These are phyloP conservation scores for Thielaviopsis cerberus DNA, from an alignment of 2,329 filamentous ascomycete genomes.

Conservation along the genomic window DNA sequence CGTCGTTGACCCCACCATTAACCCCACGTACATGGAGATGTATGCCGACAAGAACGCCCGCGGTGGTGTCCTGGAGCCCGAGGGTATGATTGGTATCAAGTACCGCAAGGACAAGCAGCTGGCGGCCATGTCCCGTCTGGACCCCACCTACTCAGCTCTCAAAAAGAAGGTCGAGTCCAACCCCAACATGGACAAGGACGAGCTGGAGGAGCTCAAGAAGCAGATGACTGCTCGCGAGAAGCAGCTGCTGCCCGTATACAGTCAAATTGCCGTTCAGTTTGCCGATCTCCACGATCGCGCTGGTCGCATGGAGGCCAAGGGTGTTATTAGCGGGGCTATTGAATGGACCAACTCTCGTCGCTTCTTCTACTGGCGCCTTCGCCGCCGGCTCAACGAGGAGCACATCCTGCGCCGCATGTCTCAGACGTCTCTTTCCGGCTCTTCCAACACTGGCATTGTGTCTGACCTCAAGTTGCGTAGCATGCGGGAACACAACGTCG, in stretches of 20 bases:
- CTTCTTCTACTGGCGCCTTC: constrained; percentile 99
- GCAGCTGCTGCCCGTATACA: constrained; percentile 77
- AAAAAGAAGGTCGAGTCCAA: constrained; percentile 58
- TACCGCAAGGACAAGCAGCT: constrained; percentile 95
- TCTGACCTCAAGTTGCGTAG: constrained; percentile 26
- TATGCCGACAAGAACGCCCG: constrained; percentile 90
- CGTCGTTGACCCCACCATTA: constrained; percentile 96
- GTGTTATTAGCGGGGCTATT: constrained; percentile 66
- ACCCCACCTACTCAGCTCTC: constrained; percentile 64
- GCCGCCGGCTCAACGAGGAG: constrained; percentile 91
- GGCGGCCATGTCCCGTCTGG: constrained; percentile 88
- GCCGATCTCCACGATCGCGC: constrained; percentile 93
- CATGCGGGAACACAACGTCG: constrained; percentile 47
- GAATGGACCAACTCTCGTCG: constrained; percentile 77
- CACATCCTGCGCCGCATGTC: constrained; percentile 84
- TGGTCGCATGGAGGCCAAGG: constrained; percentile 96
- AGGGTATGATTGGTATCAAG: constrained; percentile 97
- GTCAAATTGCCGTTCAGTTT: constrained; percentile 89
- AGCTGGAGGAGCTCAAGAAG: constrained; percentile 60
- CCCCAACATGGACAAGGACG: constrained; percentile 45
- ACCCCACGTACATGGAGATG: constrained; percentile 95
- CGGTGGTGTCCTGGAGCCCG: constrained; percentile 91
- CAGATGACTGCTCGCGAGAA: constrained; percentile 76
- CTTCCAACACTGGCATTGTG: constrained; percentile 18
- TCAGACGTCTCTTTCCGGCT: constrained; percentile 21